Evolutionary conservation across 2,329 filamentous ascomycete species (phyloP), one percentile per base, ranked within the genome.

Genomic region (Aspergillus ibericus): DNA sequence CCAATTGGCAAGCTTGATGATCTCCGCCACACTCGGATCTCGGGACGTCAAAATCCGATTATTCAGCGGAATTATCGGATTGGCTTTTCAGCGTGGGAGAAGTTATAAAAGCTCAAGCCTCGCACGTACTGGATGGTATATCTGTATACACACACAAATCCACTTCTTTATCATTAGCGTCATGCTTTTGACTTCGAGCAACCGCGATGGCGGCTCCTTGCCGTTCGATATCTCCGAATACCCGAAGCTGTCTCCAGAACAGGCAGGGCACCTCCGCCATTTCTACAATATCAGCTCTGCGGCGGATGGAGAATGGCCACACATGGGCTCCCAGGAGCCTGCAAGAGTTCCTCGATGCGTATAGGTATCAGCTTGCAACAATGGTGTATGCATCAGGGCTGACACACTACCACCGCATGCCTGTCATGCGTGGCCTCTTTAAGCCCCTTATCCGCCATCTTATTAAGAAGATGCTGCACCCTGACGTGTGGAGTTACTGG

Each of bases 401-500:
- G 1, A 68, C 76, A 1, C 78, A 80, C 60, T 79, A 74, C 72
- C 55, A 80, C 58, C 75, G 70, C 5, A 61, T 75, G 12, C 75
- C 76, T 0, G 70, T 69, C 15, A 52, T 78, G 29, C 67, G 75
- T 5, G 64, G 64, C 8, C 60, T 71, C 1, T 76, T 75, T 66
- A 75, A 76, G 57, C 57, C 60, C 1, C 64, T 80, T 0, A 58
- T 78, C 15, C 65, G 68, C 3, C 63, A 66, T n/a, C 58, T 76
- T 4, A 79, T 79, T 48, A 64, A 70, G 20, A 79, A 78, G 63
- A 78, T 79, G 77, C 63, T 80, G 16, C 66, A 67, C 9, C 65
- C 70, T 5, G 74, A 76, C 13, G 77, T 79, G 2, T 80, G 77
- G 76, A 70, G 69, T 1, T 79, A 80, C 59, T 80, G 76, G 77